Base-by-base conservation (phyloP, 768 basidiomycete genomes). In the Phylloporus scabripes region DNA sequence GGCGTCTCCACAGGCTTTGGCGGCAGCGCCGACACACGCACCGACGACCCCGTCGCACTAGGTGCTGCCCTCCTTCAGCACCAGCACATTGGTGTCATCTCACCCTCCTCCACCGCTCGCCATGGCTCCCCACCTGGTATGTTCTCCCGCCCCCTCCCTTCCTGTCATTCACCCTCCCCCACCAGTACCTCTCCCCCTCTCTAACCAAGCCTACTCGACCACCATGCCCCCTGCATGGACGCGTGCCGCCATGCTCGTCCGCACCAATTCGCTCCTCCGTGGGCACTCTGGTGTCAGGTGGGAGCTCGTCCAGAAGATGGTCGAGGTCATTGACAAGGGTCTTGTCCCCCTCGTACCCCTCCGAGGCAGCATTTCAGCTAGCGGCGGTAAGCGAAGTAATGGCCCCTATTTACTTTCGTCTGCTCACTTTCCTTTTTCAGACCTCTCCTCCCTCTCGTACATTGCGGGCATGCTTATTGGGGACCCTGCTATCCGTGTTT, bases 191-290 rank as follows among this genome's bases (percentile, higher is more conserved):
- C 73, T 90, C 0, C 87, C 89, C 8, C 80, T 91, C 38, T 74
- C 76, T 5, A 87, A 90, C 59, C 87, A 85, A 1, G 64, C 84
- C 11, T 68, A 76, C 10, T 78, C 81, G 10, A 77, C 78, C 26
- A 81, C 77, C 51, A 92, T 93, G 87, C 90, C 91, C 4, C 83
- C 87, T 51, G 72, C 87, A 2, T 92, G 92, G 87, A 89, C 92
- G 28, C 83, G 91, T 46, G 91, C 85, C 11, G 88, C 91, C 1
- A 90, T 93, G 59, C 69, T 91, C 9, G 76, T 94, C 57, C 87
- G 91, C 56, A 85, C 89, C 76, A 94, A 93, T 67, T 91, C 88
- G 4, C 79, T 94, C 37, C 82, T 91, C 46, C 83, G 91, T 6
- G 91, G 90, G 0, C 92, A 93, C 68, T 91, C 88, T 18, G 92